These are phyloP conservation scores for Schoenoplectus tabernaemontani DNA, from an alignment of 202 grass and related monocot genomes.

Conservation along the genomic window DNA sequence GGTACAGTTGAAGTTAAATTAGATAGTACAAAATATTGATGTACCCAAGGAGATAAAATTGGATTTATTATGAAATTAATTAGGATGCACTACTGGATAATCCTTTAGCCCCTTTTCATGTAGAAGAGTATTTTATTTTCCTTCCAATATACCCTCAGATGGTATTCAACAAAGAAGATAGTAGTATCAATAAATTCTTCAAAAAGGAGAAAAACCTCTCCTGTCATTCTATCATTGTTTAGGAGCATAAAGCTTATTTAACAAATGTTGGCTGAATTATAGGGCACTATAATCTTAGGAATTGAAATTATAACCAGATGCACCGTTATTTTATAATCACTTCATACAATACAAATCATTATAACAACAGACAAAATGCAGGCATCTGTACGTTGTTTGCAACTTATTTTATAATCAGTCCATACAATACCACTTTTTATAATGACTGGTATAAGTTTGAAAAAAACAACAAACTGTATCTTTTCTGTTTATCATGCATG, in stretches of 20 bases:
- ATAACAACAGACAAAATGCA: neutral
- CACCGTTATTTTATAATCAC: neutral
- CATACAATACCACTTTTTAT: no score
- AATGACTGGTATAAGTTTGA: no score
- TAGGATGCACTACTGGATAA: neutral
- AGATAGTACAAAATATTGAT: no score
- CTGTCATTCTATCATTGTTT: neutral
- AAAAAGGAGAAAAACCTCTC: neutral
- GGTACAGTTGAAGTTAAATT: neutral
- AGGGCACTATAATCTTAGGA: neutral
- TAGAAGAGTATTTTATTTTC: neutral
- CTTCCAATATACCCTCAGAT: neutral
- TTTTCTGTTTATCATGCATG: conserved; percentile 2
- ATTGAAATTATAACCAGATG: neutral
- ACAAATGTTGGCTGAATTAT: neutral
- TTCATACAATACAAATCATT: neutral
- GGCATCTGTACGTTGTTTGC: neutral
- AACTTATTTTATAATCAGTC: no score
- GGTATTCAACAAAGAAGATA: neutral
- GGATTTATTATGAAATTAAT: neutral
- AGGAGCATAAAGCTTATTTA: neutral
- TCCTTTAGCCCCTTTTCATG: neutral
- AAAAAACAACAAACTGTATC: no score
- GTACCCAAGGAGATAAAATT: no score
- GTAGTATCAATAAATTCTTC: neutral